Conservation (phyloP, 768 basidiomycete species). For the Mycena maculata region DNA sequence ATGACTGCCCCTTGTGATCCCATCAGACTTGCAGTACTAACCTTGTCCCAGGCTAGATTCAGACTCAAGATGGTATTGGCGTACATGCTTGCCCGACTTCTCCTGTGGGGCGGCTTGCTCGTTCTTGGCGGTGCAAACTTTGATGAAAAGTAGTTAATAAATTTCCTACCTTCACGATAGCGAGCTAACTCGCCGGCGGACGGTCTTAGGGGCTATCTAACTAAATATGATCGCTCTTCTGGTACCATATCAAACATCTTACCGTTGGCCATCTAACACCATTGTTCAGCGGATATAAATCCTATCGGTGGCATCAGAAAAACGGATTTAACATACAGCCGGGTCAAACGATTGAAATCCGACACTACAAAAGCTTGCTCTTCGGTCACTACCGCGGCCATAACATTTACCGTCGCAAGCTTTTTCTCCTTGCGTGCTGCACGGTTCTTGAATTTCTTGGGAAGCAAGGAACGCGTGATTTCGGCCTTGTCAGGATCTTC, state of each 20-base stretch:
- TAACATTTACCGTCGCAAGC: too few species aligned
- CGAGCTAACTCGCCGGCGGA: background rate
- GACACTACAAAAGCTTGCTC: conserved; percentile 74
- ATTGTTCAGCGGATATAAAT: conserved; percentile 86
- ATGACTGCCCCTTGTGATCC: background rate
- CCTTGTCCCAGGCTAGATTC: conserved; percentile 75
- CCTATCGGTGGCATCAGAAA: conserved; percentile 99
- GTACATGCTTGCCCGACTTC: conserved; percentile 93
- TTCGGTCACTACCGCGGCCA: too few species aligned
- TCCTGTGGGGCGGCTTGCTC: conserved; percentile 93
- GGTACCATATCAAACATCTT: conserved; percentile 53
- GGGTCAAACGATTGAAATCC: conserved; percentile 95
- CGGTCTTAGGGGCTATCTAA: conserved; percentile 94
- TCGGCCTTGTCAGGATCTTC: too few species aligned
- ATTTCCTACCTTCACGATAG: background rate
- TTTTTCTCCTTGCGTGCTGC: too few species aligned
- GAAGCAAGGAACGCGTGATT: too few species aligned
- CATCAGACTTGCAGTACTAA: background rate
- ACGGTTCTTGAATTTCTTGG: too few species aligned
- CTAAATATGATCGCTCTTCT: conserved; percentile 97
- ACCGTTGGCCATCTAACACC: background rate
- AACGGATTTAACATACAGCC: conserved; percentile 92
- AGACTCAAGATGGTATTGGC: conserved; percentile 93
- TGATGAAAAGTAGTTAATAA: conserved; percentile 81
- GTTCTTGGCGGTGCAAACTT: conserved; percentile 99